Conservation (phyloP, 345 rosid genomes). For the Populus euphratica region DNA sequence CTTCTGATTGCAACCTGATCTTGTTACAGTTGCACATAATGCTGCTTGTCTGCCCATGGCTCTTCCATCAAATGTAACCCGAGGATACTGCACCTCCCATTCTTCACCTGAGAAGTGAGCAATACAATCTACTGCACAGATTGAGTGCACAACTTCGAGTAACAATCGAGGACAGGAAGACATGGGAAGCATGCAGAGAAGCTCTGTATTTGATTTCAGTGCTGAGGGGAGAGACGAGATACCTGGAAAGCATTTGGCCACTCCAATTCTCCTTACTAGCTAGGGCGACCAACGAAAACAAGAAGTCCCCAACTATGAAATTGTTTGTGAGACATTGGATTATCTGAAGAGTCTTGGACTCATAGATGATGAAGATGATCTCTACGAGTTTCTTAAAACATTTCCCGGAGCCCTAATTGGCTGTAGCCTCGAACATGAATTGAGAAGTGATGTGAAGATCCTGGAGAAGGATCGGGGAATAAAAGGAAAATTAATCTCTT, state of each 20-base stretch:
- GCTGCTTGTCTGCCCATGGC: slow-evolving; percentile 20
- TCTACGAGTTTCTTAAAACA: slow-evolving; percentile 68
- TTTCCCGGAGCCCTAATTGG: slow-evolving; percentile 81
- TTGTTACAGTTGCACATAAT: slow-evolving; percentile 23
- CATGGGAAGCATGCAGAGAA: slow-evolving; percentile 82
- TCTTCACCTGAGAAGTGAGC: slow-evolving; percentile 44
- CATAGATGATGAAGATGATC: slow-evolving; percentile 45
- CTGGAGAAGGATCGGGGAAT: slow-evolving; percentile 80
- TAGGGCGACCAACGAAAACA: slow-evolving; percentile 78
- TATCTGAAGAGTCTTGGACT: slow-evolving; percentile 62
- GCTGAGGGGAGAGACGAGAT: slow-evolving; percentile 76
- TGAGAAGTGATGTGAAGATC: slow-evolving; percentile 64
- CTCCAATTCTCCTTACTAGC: slow-evolving; percentile 60
- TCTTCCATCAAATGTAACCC: slow-evolving; percentile 15
- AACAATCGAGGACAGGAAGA: slow-evolving; percentile 42
- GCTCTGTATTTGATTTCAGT: slow-evolving; percentile 57
- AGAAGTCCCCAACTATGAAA: slow-evolving; percentile 59
- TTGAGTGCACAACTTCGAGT: slow-evolving; percentile 28
- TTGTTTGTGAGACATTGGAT: slow-evolving; percentile 47
- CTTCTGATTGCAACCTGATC: slow-evolving; percentile 46
- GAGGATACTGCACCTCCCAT: slow-evolving; percentile 16
- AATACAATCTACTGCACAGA: slow-evolving; percentile 36
- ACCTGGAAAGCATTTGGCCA: slow-evolving; percentile 81
- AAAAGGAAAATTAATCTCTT: slow-evolving; percentile 51
- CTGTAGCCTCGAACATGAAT: slow-evolving; percentile 63